Conservation (phyloP, 1,284 basidiomycete species). For the Erythrobasidium hasegawianum region DNA sequence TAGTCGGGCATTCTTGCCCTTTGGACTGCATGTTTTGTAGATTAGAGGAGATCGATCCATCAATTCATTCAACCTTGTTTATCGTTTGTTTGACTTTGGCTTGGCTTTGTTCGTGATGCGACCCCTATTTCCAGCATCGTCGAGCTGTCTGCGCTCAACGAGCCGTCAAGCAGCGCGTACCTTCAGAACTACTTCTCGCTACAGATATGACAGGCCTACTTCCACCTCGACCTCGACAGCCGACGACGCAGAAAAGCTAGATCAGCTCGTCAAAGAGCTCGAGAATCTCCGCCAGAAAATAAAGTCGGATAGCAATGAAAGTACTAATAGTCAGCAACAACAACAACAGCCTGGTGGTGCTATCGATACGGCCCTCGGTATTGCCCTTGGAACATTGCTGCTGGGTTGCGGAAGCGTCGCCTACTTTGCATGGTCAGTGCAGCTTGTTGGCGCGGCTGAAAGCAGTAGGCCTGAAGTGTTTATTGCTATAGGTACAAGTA, state of each 20-base stretch:
- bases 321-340: not conserved
- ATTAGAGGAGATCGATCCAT: too few relatives aligned
- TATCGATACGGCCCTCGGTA: slow-evolving; percentile 27
- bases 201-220: too few relatives aligned
- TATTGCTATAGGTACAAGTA: slow-evolving; percentile 41
- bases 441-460: not conserved
- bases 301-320: not conserved
- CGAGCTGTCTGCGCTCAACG: too few relatives aligned
- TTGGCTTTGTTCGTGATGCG: too few relatives aligned
- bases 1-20: too few relatives aligned
- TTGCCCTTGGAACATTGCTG: slow-evolving; percentile 23
- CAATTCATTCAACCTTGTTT: too few relatives aligned
- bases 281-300: not conserved
- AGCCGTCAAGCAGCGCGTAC: too few relatives aligned
- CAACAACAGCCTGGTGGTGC: slow-evolving; percentile 10
- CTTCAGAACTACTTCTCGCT: too few relatives aligned
- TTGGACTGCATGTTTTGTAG: too few relatives aligned
- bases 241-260: not conserved
- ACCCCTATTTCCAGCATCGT: too few relatives aligned
- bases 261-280: not conserved
- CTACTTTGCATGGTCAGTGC: slow-evolving; percentile 20
- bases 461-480: not conserved
- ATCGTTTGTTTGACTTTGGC: too few relatives aligned
- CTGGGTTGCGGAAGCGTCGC: slow-evolving; percentile 32
- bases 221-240: too few relatives aligned